Evolutionary conservation across 331 rosid species (phyloP).

Genomic region (Rhamnella rubrinervis): DNA sequence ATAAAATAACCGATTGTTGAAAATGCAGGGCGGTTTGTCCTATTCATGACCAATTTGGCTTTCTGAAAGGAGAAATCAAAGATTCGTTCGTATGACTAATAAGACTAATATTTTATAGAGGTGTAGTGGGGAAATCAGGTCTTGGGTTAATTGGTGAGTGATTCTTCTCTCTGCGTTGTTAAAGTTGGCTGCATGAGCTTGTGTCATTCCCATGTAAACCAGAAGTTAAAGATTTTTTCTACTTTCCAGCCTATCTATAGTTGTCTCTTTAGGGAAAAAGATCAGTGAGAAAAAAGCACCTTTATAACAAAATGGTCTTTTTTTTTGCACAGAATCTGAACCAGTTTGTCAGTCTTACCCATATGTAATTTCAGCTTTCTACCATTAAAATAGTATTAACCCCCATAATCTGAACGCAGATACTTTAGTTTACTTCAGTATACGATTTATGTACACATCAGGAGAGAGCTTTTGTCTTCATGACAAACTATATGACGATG

Average conservation of each 20-base stretch:
- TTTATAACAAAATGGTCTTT: background rate
- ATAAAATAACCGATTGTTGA: constrained; percentile 18
- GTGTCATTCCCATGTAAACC: background rate
- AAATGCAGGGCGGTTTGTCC: constrained; percentile 6
- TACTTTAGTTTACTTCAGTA: background rate
- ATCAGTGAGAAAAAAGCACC: background rate
- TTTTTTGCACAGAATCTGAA: background rate
- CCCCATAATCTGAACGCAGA: background rate
- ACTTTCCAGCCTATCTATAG: constrained; percentile 24
- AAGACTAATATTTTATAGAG: constrained; percentile 2
- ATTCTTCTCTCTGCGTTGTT: constrained; percentile 11
- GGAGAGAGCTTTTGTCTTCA: background rate
- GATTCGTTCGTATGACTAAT: constrained; percentile 1
- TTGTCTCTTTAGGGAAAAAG: constrained; percentile 10
- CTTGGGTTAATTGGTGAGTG: background rate
- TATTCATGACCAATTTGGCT: constrained; percentile 8
- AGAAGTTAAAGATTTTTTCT: constrained; percentile 10
- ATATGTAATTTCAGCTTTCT: background rate
- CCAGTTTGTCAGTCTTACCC: background rate
- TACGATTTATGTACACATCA: background rate
- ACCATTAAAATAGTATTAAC: background rate
- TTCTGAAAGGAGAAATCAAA: constrained; percentile 8
- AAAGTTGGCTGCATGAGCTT: constrained; percentile 13
- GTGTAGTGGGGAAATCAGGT: constrained; percentile 11
- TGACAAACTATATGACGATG: constrained; percentile 11